phyloP scores from a whole-genome alignment of 805 yeast species.

The Lachancea lanzarotensis region DNA sequence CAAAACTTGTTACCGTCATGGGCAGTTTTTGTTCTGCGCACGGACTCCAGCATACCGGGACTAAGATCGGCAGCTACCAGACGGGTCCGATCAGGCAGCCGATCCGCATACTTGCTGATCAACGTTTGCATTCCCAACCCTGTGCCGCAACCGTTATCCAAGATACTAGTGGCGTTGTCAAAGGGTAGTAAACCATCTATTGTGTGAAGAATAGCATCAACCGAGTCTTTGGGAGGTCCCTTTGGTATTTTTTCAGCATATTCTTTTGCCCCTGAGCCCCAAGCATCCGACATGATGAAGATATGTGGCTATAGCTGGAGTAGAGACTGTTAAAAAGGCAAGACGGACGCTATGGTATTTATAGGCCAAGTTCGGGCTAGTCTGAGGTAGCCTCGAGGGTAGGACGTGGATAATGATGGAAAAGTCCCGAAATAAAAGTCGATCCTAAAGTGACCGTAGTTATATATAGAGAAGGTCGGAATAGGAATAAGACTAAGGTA shows the following conservation, averaged over 20 bases:
- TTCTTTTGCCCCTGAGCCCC: neutral
- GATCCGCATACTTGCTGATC: neutral
- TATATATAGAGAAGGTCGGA: too few relatives aligned
- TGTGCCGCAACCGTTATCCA: constrained; percentile 7
- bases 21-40: neutral
- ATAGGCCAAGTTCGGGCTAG: too few relatives aligned
- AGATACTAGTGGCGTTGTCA: neutral
- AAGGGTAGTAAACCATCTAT: neutral
- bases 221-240: constrained; percentile 4
- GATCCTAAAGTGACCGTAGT: too few relatives aligned
- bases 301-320: too few relatives aligned
- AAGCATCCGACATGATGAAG: neutral
- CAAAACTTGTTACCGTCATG: neutral
- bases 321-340: too few relatives aligned
- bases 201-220: neutral
- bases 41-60: constrained; percentile 4
- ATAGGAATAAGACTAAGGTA: too few relatives aligned
- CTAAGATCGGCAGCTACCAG: constrained; percentile 4
- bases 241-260: neutral
- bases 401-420: too few relatives aligned
- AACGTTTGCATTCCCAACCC: constrained; percentile 1
- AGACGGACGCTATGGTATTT: too few relatives aligned
- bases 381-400: too few relatives aligned
- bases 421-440: too few relatives aligned
- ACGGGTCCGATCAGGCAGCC: neutral